Evolutionary conservation across 2,329 filamentous ascomycete species (phyloP), one percentile per base, ranked within the genome.

Genomic region (Fusarium sambucinum): DNA sequence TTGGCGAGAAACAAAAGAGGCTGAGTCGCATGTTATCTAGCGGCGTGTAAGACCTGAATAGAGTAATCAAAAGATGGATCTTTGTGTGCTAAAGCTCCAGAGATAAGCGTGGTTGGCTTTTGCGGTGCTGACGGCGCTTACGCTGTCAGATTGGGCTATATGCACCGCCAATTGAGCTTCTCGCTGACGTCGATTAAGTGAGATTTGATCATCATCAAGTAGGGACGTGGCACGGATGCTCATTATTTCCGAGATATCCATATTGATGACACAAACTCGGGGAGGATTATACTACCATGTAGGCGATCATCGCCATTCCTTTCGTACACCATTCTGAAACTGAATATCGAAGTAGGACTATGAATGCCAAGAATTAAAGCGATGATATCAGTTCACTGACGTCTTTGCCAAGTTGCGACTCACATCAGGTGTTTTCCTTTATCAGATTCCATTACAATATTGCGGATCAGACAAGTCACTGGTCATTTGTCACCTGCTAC

Each of bases 161-260:
- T 35, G 16, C 41, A 27, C 41, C 33, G 21, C 47, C 23, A 37
- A 38, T 27, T 50, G 13, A 48, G 23, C 25, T 16, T 27, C 17
- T 21, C 8, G 46, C 27, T 57, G 50, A 63, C 37, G 42, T 45
- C 19, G 37, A 14, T 47, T 17, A 17, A 35, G 60, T 63, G 27
- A 56, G 59, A 56, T 57, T 35, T 16, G 25, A 57, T 42, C 44
- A 55, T 38, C 11, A 4, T n/a, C 40, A n/a, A 12, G 44, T 63
- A 27, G 10, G 17, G 10, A 33, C 29, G 51, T 29, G 51, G 56
- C 50, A 47, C 57, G 25, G 12, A 11, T 2, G 16, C 23, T 12
- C 27, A 1, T 3, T 27, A 8, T 16, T 23, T 5, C 38, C 17
- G 23, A 23, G 7, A 29, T 10, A 12, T 13, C 6, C 16, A 17